Evolutionary conservation across 1,139 yeast species (phyloP).

Genomic region (Entelexis paramagnoliae): DNA sequence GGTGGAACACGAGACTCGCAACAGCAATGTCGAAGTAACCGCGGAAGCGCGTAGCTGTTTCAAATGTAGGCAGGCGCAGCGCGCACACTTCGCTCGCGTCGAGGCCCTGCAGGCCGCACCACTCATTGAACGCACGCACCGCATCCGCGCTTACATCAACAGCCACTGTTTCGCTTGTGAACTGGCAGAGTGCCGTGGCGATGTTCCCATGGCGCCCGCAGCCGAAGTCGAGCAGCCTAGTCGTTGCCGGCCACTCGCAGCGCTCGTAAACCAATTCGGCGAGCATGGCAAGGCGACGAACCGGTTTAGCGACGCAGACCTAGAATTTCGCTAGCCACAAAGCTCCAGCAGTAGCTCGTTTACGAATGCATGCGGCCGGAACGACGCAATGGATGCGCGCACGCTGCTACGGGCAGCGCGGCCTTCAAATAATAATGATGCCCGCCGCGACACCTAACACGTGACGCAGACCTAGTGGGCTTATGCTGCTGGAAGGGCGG

Average conservation of each 20-base stretch:
- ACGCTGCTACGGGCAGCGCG: too few species aligned
- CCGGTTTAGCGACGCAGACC: neutral
- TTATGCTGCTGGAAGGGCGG: too few species aligned
- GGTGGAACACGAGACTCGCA: conserved; percentile 19
- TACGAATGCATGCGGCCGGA: too few species aligned
- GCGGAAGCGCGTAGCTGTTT: neutral
- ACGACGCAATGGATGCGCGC: too few species aligned
- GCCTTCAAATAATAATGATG: too few species aligned
- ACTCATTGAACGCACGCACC: conserved; percentile 11
- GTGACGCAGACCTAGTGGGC: too few species aligned
- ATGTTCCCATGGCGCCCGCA: conserved; percentile 18
- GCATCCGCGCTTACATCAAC: conserved; percentile 10
- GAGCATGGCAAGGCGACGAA: neutral
- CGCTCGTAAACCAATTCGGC: conserved; percentile 6
- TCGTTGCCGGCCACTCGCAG: neutral
- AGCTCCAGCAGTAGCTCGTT: too few species aligned
- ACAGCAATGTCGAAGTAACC: conserved; percentile 10
- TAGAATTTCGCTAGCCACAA: too few species aligned
- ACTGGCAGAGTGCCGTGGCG: conserved; percentile 8
- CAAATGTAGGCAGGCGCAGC: neutral
- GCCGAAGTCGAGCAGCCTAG: conserved; percentile 17
- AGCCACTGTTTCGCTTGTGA: conserved; percentile 8
- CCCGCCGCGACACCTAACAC: too few species aligned
- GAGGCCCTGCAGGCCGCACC: conserved; percentile 14
- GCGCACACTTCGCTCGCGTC: conserved; percentile 8